Base-by-base conservation (phyloP, 2,329 filamentous ascomycete species). In the Beauveria scarabaeidicola region DNA sequence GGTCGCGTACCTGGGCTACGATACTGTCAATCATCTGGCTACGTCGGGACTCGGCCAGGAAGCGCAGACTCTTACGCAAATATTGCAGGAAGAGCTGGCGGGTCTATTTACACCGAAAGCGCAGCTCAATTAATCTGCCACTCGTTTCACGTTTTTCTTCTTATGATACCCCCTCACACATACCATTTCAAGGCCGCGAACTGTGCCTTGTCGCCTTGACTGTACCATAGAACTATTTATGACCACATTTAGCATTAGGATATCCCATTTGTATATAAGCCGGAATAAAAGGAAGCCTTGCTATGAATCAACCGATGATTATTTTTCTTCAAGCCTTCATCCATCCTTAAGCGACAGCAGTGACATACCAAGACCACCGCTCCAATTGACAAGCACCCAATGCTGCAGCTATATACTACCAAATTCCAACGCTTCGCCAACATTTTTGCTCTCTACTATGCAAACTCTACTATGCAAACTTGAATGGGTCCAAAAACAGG, bases 11-110 rank as follows among this genome's bases (percentile, higher is more conserved):
- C 68, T 81, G 29, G 75, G 74, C 8, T 69, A 77, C n/a, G 78
- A 81, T 58, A 78, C 78, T 0, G 73, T 78, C 56, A 74, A 74
- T 51, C 72, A 77, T 56, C 67, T 81, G n/a, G 70, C 72, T 13
- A 69, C 73, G 32, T 68, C 70, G 1, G 77, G 78, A 10, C 68
- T 72, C 63, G 68, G 68, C 7, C 68, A 71, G 5, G 73, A 79
- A 63, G 78, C 78, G 0, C 69, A 75, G 44, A 66, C 68, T 10
- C 67, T 81, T 1, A 69, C 74, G 4, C 66, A 72, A 38, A 60
- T 77, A 4, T 60, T 78, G n/a, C 68, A 72, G 19, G 64, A 68
- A 10, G 74, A 74, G 52, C 65, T 75, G n/a, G 61, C 72, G 2
- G 63, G 64, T 10, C 62, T 72, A 3, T 71, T 72, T 40, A 63